Conservation (phyloP, 1,139 yeast species). For the Casaregolazyma lundiana region DNA sequence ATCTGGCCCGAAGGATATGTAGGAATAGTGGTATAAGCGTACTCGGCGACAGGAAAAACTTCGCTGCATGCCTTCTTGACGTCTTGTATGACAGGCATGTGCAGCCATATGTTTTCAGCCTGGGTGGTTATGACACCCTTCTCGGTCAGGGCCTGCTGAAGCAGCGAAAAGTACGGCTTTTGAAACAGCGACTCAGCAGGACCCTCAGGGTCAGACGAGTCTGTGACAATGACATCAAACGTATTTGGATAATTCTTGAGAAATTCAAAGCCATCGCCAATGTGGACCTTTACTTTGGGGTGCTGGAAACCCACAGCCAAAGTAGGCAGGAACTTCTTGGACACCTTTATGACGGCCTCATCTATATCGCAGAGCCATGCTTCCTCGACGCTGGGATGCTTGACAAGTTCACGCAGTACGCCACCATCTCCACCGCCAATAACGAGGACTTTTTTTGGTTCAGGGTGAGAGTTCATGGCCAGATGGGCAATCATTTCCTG, state of each 20-base stretch:
- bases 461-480: slow-evolving; percentile 83
- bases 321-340: slow-evolving; percentile 78
- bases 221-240: slow-evolving; percentile 89
- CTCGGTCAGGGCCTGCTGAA: slow-evolving; percentile 69
- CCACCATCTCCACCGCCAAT: slow-evolving; percentile 99
- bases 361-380: slow-evolving; percentile 91
- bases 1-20: slow-evolving; percentile 93
- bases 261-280: slow-evolving; percentile 91
- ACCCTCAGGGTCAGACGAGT: slow-evolving; percentile 95
- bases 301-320: slow-evolving; percentile 76
- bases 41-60: slow-evolving; percentile 84
- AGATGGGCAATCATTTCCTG: slow-evolving; percentile 94
- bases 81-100: slow-evolving; percentile 70
- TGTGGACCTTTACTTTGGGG: slow-evolving; percentile 76
- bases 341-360: slow-evolving; percentile 77
- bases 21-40: slow-evolving; percentile 85
- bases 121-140: slow-evolving; percentile 90
- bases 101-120: slow-evolving; percentile 88
- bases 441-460: slow-evolving; percentile 83
- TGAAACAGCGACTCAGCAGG: slow-evolving; percentile 90
- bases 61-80: slow-evolving; percentile 69
- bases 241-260: slow-evolving; percentile 63
- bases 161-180: slow-evolving; percentile 75
- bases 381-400: slow-evolving; percentile 75
- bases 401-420: slow-evolving; percentile 85